These are phyloP conservation scores for Diutina siamensis DNA, from an alignment of 1,139 yeast species.

Conservation along the genomic window DNA sequence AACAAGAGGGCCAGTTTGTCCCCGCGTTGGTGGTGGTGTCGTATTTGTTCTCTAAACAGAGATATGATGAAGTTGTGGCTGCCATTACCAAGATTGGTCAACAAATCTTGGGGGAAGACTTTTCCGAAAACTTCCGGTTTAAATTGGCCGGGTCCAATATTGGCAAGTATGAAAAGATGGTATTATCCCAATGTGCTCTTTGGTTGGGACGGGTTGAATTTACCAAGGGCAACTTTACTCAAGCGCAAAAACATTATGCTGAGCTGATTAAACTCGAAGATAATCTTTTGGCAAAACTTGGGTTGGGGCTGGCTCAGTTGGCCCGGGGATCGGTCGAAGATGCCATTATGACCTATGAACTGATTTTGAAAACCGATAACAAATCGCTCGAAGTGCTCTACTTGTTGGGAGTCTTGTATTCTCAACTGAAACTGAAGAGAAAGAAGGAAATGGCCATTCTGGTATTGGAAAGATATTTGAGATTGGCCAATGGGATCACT, in stretches of 20 bases:
- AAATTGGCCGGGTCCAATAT: constrained; percentile 13
- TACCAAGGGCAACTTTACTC: constrained; percentile 43
- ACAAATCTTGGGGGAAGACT: constrained; percentile 25
- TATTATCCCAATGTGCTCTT: constrained; percentile 68
- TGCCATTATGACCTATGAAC: constrained; percentile 77
- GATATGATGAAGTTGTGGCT: constrained; percentile 45
- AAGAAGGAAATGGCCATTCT: constrained; percentile 42
- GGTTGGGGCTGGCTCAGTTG: constrained; percentile 78
- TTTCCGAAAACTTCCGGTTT: constrained; percentile 14
- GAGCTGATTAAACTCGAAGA: constrained; percentile 54
- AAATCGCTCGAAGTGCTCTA: constrained; percentile 68
- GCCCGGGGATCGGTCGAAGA: constrained; percentile 69
- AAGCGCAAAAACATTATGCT: constrained; percentile 64
- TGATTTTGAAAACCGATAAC: constrained; percentile 53
- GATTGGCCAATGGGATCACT: constrained; percentile 32
- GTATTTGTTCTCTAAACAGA: constrained; percentile 51
- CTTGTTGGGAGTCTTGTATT: constrained; percentile 63
- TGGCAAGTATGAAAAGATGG: constrained; percentile 18
- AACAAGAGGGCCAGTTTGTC: constrained; percentile 22
- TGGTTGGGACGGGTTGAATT: constrained; percentile 82
- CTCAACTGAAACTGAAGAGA: constrained; percentile 31
- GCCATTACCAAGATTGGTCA: constrained; percentile 47
- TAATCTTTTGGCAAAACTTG: constrained; percentile 62
- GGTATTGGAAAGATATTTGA: constrained; percentile 63
- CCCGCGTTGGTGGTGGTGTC: constrained; percentile 34